Conservation (phyloP, 495 filamentous ascomycete genomes). For the Penicillium crystallinum region DNA sequence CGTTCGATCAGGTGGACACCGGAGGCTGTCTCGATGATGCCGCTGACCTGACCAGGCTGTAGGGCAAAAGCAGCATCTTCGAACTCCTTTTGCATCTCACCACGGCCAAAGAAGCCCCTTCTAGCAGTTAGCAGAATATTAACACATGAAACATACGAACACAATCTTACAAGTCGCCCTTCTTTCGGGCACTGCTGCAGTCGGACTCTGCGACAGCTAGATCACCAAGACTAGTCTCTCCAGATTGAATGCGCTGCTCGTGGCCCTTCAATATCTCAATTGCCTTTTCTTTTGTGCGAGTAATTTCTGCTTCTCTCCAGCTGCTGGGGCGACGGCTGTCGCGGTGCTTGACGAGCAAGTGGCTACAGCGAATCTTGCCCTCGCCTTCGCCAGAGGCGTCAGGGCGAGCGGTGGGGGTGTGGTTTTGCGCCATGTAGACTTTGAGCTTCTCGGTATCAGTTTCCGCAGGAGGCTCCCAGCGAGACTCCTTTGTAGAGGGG, state of each 20-base stretch:
- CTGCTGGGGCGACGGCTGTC: constrained; percentile 82
- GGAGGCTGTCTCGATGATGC: constrained; percentile 84
- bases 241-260: constrained; percentile 66
- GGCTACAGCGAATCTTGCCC: constrained; percentile 87
- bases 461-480: constrained; percentile 86
- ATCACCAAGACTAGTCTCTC: constrained; percentile 64
- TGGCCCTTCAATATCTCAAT: constrained; percentile 66
- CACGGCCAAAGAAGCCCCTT: constrained; percentile 83
- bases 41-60: constrained; percentile 77
- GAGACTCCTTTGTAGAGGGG: constrained; percentile 68
- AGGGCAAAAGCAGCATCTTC: constrained; percentile 90
- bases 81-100: constrained; percentile 99
- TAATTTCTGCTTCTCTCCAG: constrained; percentile 88
- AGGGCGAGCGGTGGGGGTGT: constrained; percentile 52
- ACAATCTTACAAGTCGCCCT: constrained; percentile 71
- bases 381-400: constrained; percentile 48
- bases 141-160: too few relatives aligned
- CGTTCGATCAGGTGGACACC: constrained; percentile 94
- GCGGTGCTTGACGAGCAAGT: constrained; percentile 87
- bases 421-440: constrained; percentile 81
- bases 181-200: constrained; percentile 90
- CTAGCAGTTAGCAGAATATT: constrained; percentile 16
- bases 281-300: constrained; percentile 81
- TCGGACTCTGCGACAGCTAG: constrained; percentile 86
- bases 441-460: constrained; percentile 89